phyloP scores from a whole-genome alignment of 2,329 filamentous ascomycete genomes.

The Botryotinia narcissicola region DNA sequence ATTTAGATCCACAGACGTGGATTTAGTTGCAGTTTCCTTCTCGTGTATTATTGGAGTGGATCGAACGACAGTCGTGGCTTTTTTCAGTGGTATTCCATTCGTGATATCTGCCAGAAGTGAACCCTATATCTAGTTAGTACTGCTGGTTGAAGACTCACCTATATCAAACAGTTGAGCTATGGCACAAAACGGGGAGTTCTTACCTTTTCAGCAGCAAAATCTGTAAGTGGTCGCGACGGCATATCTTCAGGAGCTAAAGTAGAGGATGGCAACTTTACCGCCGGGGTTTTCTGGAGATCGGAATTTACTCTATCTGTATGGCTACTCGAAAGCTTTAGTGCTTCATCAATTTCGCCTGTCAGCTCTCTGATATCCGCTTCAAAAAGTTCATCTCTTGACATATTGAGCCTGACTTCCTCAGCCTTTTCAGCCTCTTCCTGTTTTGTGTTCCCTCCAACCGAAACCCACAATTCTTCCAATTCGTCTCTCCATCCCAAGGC shows the following conservation, averaged over 20 bases:
- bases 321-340: conserved; percentile 37
- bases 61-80: conserved; percentile 1
- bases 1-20: neutral
- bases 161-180: neutral
- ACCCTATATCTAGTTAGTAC: neutral
- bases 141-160: neutral
- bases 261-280: neutral
- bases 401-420: conserved; percentile 22
- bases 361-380: conserved; percentile 41
- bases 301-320: conserved; percentile 36
- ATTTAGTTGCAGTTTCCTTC: neutral
- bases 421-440: conserved; percentile 41
- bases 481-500: conserved; percentile 84
- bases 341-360: conserved; percentile 39
- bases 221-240: neutral
- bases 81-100: neutral
- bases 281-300: conserved; percentile 23
- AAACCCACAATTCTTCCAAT: conserved; percentile 72
- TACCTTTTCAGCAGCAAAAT: conserved; percentile 2
- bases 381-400: conserved; percentile 49
- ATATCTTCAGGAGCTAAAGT: neutral
- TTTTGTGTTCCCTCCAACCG: conserved; percentile 58
- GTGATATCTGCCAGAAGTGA: neutral
- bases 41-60: neutral
- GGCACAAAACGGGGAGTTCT: neutral